Conservation (phyloP, 345 rosid species). For the Lumnitzera racemosa region DNA sequence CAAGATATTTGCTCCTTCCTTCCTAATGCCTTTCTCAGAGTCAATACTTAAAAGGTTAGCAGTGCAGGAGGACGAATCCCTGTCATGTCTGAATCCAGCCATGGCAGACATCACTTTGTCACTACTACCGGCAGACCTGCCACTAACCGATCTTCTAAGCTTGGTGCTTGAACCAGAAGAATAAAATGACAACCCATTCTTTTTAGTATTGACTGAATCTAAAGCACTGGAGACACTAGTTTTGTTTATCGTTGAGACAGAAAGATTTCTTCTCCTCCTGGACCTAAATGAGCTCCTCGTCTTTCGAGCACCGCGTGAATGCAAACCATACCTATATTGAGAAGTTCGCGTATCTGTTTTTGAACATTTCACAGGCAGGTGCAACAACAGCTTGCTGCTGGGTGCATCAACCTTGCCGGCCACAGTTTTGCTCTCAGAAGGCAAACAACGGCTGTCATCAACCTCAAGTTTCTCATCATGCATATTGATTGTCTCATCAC, state of each 20-base stretch:
- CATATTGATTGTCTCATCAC: constrained; percentile 14
- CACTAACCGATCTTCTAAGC: constrained; percentile 37
- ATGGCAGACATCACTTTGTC: constrained; percentile 23
- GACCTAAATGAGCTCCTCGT: constrained; percentile 67
- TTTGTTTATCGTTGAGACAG: constrained; percentile 30
- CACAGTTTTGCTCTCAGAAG: constrained; percentile 10
- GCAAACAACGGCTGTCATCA: background rate
- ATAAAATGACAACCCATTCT: constrained; percentile 41
- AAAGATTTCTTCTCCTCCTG: constrained; percentile 54
- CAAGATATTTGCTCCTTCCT: constrained; percentile 46
- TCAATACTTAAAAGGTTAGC: constrained; percentile 49
- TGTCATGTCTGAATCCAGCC: constrained; percentile 21
- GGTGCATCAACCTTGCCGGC: constrained; percentile 14
- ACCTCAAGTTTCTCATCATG: constrained; percentile 11
- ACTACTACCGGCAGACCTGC: constrained; percentile 21
- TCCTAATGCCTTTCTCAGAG: constrained; percentile 68
- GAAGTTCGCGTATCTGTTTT: constrained; percentile 36
- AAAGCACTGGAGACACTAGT: constrained; percentile 47
- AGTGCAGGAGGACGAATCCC: constrained; percentile 42
- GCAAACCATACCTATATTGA: constrained; percentile 38
- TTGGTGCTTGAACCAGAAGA: constrained; percentile 36
- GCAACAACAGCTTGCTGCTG: constrained; percentile 22
- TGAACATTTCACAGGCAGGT: constrained; percentile 41
- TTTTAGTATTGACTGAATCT: constrained; percentile 52
- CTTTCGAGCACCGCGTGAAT: constrained; percentile 59